Evolutionary conservation across 2,329 filamentous ascomycete genomes (phyloP).

Genomic region (Fusarium austroafricanum): DNA sequence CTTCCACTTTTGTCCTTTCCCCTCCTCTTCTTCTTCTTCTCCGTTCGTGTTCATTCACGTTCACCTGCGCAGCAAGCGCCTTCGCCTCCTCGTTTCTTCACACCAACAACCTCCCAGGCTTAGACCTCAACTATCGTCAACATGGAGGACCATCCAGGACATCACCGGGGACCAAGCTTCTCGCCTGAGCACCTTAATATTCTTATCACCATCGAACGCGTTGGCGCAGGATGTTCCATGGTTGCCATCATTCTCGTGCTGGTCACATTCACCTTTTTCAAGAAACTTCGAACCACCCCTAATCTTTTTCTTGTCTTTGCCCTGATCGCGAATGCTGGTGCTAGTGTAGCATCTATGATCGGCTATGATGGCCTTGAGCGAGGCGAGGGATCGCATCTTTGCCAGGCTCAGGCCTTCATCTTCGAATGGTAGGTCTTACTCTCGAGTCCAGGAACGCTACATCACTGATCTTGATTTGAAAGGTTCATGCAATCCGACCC

Average conservation of each 20-base stretch:
- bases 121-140: conserved; percentile 2
- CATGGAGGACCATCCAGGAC: conserved; percentile 28
- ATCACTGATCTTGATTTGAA: neutral
- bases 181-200: conserved; percentile 54
- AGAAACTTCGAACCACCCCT: conserved; percentile 65
- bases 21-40: neutral
- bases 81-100: neutral
- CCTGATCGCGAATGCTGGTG: conserved; percentile 59
- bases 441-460: neutral
- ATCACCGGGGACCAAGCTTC: conserved; percentile 40
- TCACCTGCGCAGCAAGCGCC: conserved; percentile 4
- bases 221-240: conserved; percentile 66
- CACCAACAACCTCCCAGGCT: conserved; percentile 2
- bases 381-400: conserved; percentile 68
- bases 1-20: neutral
- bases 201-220: conserved; percentile 64
- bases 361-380: conserved; percentile 71
- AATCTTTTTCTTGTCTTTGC: conserved; percentile 61
- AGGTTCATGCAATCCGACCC: conserved; percentile 83
- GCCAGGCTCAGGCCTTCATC: conserved; percentile 69
- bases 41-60: neutral
- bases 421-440: conserved; percentile 74
- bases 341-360: conserved; percentile 75
- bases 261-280: conserved; percentile 61
- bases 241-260: conserved; percentile 63